phyloP scores from a whole-genome alignment of 2,329 filamentous ascomycete genomes.

The Microcera coccophila region DNA sequence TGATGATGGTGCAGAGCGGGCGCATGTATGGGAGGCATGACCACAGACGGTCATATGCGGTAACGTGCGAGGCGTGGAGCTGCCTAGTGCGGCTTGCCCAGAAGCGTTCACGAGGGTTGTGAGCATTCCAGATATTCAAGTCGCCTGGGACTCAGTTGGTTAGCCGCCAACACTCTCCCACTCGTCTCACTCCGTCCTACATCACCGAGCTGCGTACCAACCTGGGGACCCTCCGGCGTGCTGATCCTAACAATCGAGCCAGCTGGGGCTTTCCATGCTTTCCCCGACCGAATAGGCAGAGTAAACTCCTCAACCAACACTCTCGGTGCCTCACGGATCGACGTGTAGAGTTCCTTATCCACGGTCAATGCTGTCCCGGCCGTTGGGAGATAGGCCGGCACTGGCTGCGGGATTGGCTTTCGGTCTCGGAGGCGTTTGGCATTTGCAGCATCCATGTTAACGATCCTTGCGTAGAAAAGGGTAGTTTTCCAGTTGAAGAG shows the following conservation, averaged over 20 bases:
- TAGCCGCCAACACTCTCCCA: background rate
- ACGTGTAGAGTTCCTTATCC: constrained; percentile 52
- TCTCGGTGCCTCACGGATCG: constrained; percentile 51
- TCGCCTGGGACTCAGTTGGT: constrained; percentile 50
- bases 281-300: constrained; percentile 69
- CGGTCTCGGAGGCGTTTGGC: constrained; percentile 41
- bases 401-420: constrained; percentile 44
- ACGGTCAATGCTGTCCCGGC: constrained; percentile 43
- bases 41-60: constrained; percentile 71
- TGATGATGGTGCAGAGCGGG: constrained; percentile 66
- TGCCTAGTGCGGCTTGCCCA: constrained; percentile 79
- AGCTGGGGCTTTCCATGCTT: constrained; percentile 66
- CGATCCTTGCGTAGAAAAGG: background rate
- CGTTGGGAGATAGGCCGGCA: constrained; percentile 46
- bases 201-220: constrained; percentile 41
- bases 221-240: constrained; percentile 74
- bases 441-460: constrained; percentile 21
- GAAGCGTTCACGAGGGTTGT: constrained; percentile 75
- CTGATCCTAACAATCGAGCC: constrained; percentile 69
- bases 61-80: constrained; percentile 72
- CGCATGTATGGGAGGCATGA: constrained; percentile 72
- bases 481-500: background rate
- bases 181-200: background rate
- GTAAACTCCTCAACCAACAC: constrained; percentile 50
- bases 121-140: constrained; percentile 74